phyloP scores from a whole-genome alignment of 108 stramenopile genomes.

The Nitzschia sp. region DNA sequence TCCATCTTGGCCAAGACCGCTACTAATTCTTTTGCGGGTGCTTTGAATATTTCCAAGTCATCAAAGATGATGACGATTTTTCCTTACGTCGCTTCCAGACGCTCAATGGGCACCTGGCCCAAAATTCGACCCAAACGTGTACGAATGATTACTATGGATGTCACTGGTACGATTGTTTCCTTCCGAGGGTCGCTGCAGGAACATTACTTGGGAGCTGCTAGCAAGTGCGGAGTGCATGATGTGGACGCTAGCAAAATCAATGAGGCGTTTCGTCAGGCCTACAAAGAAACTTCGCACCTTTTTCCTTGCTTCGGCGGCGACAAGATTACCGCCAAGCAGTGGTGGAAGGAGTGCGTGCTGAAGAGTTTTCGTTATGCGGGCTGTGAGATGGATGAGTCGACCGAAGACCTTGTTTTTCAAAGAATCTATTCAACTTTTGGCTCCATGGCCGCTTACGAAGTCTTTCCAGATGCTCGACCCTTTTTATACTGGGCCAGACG shows the following conservation, averaged over 20 bases:
- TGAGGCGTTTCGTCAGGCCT: conserved; percentile 30
- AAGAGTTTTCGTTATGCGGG: conserved; percentile 35
- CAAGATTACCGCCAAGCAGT: conserved; percentile 62
- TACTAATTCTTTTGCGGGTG: no score
- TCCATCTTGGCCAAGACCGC: no score
- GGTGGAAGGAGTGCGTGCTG: conserved; percentile 55
- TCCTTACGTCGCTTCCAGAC: no score
- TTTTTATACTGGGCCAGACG: conserved; percentile 65
- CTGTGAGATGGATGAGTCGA: conserved; percentile 39
- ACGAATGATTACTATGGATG: conserved; percentile 68
- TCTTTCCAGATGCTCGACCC: conserved; percentile 62
- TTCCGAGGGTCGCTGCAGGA: conserved; percentile 65
- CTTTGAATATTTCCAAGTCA: no score
- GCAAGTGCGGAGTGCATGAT: conserved; percentile 49
- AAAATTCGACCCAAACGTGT: conserved; percentile 51
- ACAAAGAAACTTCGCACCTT: conserved; percentile 46
- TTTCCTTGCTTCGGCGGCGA: conserved; percentile 70
- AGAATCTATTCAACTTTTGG: conserved; percentile 69
- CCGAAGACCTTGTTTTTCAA: conserved; percentile 64
- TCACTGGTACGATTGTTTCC: conserved; percentile 70
- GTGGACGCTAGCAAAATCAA: conserved; percentile 27
- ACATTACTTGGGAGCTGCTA: conserved; percentile 67
- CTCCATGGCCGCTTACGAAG: conserved; percentile 47
- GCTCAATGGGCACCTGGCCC: conserved; percentile 46
- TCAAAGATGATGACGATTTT: no score